Base-by-base conservation (phyloP, 805 yeast species). In the Candida chauliodis region DNA sequence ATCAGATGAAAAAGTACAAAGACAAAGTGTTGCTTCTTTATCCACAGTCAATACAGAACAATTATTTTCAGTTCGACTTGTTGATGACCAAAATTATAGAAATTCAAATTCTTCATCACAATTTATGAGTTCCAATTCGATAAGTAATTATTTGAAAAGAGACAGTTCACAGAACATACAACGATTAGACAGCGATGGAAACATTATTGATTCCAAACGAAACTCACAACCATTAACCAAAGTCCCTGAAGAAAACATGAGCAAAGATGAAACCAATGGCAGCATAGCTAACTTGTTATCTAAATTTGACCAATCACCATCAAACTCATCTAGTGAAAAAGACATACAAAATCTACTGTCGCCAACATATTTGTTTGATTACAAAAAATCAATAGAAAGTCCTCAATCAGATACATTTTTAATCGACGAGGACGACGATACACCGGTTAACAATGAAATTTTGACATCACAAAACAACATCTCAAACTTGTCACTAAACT, bases 31-130 rank as follows among this genome's bases (percentile, higher is more conserved):
- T 40, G 75, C 74, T 26, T 85, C 96, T 0, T 52, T 84, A 41
- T 89, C 88, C 19, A 88, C 96, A 0, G 90, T 90, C 23, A 80
- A 90, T 22, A 87, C 96, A 1, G 86, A 82, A 36, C 91, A 87
- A 55, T 72, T 89, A 33, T 73, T 88, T 53, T 83, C 86, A 4
- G 87, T 89, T 26, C 75, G 88, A 51, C 68, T 88, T 29, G 88
- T 84, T 2, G 84, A 82, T 26, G 84, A 81, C 38, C 40, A 46
- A 23, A 52, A 59, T n/a, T 28, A 45, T 39, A 47, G 72, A 30
- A 53, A 58, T 25, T 64, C 70, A 21, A 46, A 51, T 21, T 53
- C 45, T 30, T 56, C 66, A 3, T 50, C 58, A 4, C 51, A 47
- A 30, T 50, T 51, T 29, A 44, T 54, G 15, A 55, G 60, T 38